Evolutionary conservation across 768 basidiomycete genomes (phyloP).

Genomic region (Arthromyces matolae): DNA sequence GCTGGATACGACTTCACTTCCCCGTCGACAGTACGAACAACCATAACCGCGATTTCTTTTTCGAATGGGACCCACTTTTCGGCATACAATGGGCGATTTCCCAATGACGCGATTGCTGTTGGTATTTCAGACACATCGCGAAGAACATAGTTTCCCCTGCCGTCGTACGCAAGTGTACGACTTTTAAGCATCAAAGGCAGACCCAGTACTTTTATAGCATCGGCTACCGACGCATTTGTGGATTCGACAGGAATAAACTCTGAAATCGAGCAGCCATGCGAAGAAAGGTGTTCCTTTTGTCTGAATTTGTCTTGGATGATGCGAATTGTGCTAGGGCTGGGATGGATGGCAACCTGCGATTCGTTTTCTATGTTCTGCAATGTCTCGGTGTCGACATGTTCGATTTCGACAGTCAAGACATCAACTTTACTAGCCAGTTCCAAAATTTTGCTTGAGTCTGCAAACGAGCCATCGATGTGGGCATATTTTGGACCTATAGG

Average conservation of each 20-base stretch:
- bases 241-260: conserved; percentile 59
- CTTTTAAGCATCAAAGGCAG: conserved; percentile 95
- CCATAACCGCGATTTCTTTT: conserved; percentile 96
- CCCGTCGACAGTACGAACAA: conserved; percentile 75
- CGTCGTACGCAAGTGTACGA: conserved; percentile 93
- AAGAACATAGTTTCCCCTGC: conserved; percentile 86
- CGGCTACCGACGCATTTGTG: conserved; percentile 49
- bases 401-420: conserved; percentile 92
- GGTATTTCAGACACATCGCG: conserved; percentile 47
- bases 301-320: conserved; percentile 85
- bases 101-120: conserved; percentile 51
- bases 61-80: conserved; percentile 90
- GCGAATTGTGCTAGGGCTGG: conserved; percentile 75
- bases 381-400: conserved; percentile 83
- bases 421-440: conserved; percentile 79
- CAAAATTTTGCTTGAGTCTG: conserved; percentile 72
- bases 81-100: conserved; percentile 78
- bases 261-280: conserved; percentile 51
- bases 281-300: conserved; percentile 76
- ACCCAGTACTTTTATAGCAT: conserved; percentile 58
- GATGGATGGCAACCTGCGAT: conserved; percentile 53
- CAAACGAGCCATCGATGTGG: conserved; percentile 89
- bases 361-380: conserved; percentile 56
- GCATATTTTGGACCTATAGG: conserved; percentile 42
- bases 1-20: conserved; percentile 81